Conservation (phyloP, 306 rosid species). For the Vigna radiata region DNA sequence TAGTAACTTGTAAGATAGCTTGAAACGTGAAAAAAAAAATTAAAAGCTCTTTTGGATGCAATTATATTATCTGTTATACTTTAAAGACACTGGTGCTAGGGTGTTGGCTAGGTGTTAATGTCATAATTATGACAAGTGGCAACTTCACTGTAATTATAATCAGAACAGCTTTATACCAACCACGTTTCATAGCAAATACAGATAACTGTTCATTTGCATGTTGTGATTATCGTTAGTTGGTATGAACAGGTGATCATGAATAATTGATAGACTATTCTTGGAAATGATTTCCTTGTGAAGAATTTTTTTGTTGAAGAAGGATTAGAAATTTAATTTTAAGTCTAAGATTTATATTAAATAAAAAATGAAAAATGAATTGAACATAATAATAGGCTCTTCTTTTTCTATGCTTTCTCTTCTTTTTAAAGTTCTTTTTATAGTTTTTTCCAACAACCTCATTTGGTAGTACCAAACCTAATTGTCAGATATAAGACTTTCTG, state of each 20-base stretch:
- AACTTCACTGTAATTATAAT: constrained; percentile 28
- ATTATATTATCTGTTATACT: neutral
- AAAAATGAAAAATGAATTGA: no score
- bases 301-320: no score
- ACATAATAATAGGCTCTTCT: constrained; percentile 15
- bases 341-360: no score
- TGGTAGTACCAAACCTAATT: neutral
- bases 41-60: no score
- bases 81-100: constrained; percentile 29
- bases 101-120: constrained; percentile 17
- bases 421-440: neutral
- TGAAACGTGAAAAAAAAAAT: no score
- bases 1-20: no score
- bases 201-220: neutral
- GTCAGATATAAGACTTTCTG: neutral
- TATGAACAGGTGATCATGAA: no score
- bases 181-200: neutral
- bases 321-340: no score
- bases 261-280: no score
- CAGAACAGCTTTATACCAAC: neutral
- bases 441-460: neutral
- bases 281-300: no score
- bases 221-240: neutral
- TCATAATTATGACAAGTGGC: constrained; percentile 35
- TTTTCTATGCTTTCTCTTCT: constrained; percentile 18